Evolutionary conservation across 192 early-diverging fungal genomes (phyloP).

Genomic region (Umbelopsis sp.): DNA sequence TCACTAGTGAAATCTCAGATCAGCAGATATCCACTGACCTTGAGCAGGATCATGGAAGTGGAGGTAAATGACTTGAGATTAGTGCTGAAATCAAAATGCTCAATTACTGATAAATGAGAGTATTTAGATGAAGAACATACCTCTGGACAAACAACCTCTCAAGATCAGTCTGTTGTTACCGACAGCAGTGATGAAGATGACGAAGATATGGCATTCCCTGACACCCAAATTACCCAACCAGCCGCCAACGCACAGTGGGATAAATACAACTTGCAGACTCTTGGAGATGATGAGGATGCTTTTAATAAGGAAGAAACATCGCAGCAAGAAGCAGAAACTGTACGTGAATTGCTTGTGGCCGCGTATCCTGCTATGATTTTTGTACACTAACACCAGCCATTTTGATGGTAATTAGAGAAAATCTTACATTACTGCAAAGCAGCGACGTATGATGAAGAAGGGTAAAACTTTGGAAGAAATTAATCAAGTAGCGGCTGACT

Average conservation of each 20-base stretch:
- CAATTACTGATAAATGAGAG: too few species aligned
- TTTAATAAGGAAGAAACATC: constrained; percentile 13
- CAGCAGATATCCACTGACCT: neutral
- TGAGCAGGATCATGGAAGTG: neutral
- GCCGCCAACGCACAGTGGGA: constrained; percentile 35
- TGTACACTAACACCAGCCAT: constrained; percentile 9
- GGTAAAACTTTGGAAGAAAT: constrained; percentile 34
- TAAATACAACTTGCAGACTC: constrained; percentile 56
- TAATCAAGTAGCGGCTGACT: neutral
- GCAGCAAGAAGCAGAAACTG: neutral
- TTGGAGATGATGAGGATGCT: constrained; percentile 53
- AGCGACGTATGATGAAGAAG: constrained; percentile 82
- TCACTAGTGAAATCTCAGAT: neutral
- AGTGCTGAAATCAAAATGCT: too few species aligned
- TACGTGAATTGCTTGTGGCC: neutral
- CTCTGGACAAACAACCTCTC: neutral
- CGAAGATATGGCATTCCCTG: constrained; percentile 55
- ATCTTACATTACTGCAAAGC: constrained; percentile 73
- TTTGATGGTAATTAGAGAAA: constrained; percentile 29
- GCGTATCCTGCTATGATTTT: constrained; percentile 12
- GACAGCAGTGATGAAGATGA: constrained; percentile 33
- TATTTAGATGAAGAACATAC: neutral
- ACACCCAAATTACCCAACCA: constrained; percentile 42
- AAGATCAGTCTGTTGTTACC: constrained; percentile 19
- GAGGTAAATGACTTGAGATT: neutral